phyloP scores from a whole-genome alignment of 2,329 filamentous ascomycete species.

The Aspergillus pseudonomiae region DNA sequence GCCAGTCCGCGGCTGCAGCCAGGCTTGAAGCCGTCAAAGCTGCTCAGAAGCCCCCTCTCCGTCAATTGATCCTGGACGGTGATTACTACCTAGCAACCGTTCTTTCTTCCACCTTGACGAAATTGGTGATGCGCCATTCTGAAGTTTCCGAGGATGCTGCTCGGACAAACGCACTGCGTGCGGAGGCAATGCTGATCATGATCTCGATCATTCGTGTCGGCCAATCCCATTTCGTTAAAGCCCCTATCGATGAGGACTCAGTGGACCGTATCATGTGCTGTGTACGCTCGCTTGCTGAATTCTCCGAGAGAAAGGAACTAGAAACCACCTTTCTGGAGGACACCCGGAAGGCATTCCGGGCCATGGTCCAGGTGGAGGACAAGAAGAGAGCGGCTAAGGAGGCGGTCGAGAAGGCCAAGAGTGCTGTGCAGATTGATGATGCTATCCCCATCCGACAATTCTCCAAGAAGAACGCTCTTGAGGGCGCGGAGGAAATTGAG shows the following conservation, averaged over 20 bases:
- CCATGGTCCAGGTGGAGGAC: conserved; percentile 96
- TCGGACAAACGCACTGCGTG: conserved; percentile 89
- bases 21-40: conserved; percentile 96
- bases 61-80: conserved; percentile 92
- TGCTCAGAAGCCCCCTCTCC: conserved; percentile 90
- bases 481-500: conserved; percentile 83
- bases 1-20: conserved; percentile 83
- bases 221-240: conserved; percentile 98
- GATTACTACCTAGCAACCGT: conserved; percentile 97
- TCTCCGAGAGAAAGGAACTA: conserved; percentile 83
- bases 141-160: conserved; percentile 85
- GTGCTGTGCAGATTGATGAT: conserved; percentile 92
- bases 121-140: conserved; percentile 95
- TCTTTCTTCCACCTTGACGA: conserved; percentile 92
- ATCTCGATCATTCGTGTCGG: conserved; percentile 97
- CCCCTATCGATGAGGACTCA: conserved; percentile 95
- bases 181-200: conserved; percentile 99
- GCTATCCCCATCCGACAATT: conserved; percentile 91
- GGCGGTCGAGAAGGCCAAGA: conserved; percentile 88
- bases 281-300: conserved; percentile 88
- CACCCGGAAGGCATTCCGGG: conserved; percentile 91
- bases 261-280: conserved; percentile 99
- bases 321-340: conserved; percentile 93
- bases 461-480: conserved; percentile 82
- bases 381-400: conserved; percentile 97